Evolutionary conservation across 208 protist species (phyloP), one percentile per base, ranked within the genome.

Genomic region (Crithidia mellificae): DNA sequence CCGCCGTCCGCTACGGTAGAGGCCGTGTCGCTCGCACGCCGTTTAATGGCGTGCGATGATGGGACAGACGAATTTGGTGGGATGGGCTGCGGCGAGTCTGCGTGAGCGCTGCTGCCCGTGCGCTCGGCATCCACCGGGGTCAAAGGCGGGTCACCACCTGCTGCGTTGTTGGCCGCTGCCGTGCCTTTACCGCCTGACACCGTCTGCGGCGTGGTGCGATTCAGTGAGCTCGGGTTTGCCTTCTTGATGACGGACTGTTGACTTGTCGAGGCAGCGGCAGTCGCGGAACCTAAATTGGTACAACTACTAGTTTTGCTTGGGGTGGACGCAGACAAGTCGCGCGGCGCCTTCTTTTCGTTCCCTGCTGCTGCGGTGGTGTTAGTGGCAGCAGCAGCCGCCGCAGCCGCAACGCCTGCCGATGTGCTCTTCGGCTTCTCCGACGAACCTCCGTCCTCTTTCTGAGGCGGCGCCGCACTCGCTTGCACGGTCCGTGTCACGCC

Each of bases 181-280:
- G 27, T 29, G 20, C 55, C 59, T 20, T 55, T 65, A 0, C 22
- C 47, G 46, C 59, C 43, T 17, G 14, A 1, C n/a, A 9, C 46
- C 2, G 59, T 55, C 8, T n/a, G 29, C 6, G 59, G 32, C 34
- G 59, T 22, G 9, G 59, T 55, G 17, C 46, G 46, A 25, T 46
- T 55, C 24, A 55, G 29, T 14, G 32, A 53, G 20, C n/a, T 65
- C 6, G 44, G 59, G 12, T 20, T 41, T 15, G 22, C 9, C 46
- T 65, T 65, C 27, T 46, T 53, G 11, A 55, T 34, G 4, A 27
- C 32, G 22, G 43, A 32, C 47, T 32, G 39, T 2, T 17, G 22
- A 8, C 15, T 51, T 27, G 46, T 36, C 1, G 54, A 27, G 6
- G 7, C 20, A 0, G 15, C 2, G 15, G 41, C 4, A 12, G 39